Percentiles rank a stretch among this genome's conserved stretches.
Conservation (phyloP, 305 asterid genomes). For the Solanum chacoense region DNA sequence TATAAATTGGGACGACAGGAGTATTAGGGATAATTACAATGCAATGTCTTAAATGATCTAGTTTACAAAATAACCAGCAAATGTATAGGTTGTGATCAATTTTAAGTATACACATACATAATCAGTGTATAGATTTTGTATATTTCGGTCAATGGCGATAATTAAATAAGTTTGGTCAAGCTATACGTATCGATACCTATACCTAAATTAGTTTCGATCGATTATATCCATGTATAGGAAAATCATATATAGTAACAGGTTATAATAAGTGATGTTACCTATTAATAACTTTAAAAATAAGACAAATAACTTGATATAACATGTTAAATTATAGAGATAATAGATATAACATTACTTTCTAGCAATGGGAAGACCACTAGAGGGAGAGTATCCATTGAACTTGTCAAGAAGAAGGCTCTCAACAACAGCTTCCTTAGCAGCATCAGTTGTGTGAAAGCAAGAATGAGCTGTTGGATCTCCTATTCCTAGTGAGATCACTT, state of each 20-base stretch:
- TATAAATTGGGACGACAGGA: rapidly evolving
- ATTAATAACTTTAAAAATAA: not conserved
- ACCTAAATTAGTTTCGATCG: not conserved
- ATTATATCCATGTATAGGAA: not conserved
- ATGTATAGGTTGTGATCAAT: not conserved
- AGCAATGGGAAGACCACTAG: constrained; percentile 25
- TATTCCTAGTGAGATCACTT: constrained; percentile 19
- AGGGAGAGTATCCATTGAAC: constrained; percentile 28
- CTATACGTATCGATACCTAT: not conserved
- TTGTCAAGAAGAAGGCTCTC: constrained; percentile 9
- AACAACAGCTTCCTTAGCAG: constrained; percentile 15
- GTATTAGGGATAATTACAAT: not conserved
- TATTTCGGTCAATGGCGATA: not conserved
- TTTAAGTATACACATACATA: not conserved
- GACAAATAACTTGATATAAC: not conserved
- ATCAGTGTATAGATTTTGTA: not conserved
- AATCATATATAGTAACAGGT: not conserved
- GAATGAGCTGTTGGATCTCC: constrained; percentile 22
- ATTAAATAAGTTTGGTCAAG: not conserved
- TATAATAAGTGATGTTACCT: not conserved
- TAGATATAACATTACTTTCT: constrained; percentile 1
- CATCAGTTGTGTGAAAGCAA: constrained; percentile 9
- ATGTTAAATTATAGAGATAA: not conserved
- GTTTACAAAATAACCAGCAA: not conserved
- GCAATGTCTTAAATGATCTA: not conserved